Conservation (phyloP, 345 rosid species). For the Eucalyptus erythrocorys region DNA sequence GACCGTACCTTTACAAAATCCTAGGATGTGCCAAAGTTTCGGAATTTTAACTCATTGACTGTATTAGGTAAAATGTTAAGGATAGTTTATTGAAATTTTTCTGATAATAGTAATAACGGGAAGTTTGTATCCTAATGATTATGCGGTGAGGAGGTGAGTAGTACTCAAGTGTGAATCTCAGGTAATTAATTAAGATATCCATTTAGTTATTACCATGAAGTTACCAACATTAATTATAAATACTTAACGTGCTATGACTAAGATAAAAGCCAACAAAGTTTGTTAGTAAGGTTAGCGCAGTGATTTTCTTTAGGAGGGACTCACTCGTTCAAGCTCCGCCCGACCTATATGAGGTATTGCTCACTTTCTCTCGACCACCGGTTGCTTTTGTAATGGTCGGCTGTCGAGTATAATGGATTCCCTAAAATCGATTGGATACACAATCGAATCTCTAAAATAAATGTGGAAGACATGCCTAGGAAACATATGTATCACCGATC, state of each 20-base stretch:
- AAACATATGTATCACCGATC: no score
- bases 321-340: neutral
- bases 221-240: neutral
- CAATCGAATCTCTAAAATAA: no score
- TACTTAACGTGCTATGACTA: neutral
- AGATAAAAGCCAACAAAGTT: neutral
- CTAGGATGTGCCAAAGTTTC: neutral
- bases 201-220: neutral
- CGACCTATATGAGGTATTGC: neutral
- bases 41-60: neutral
- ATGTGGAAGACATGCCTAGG: no score
- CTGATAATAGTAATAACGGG: neutral
- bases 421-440: no score
- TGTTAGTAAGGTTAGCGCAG: rapidly evolving
- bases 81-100: neutral
- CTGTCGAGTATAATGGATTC: no score
- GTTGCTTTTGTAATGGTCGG: neutral
- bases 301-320: neutral
- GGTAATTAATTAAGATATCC: neutral
- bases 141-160: neutral
- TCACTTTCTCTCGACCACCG: neutral
- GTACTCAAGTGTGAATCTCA: neutral
- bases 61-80: neutral
- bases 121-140: neutral
- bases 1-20: neutral